Evolutionary conservation across 768 basidiomycete species (phyloP).

Genomic region (Strobilomyces confusus): DNA sequence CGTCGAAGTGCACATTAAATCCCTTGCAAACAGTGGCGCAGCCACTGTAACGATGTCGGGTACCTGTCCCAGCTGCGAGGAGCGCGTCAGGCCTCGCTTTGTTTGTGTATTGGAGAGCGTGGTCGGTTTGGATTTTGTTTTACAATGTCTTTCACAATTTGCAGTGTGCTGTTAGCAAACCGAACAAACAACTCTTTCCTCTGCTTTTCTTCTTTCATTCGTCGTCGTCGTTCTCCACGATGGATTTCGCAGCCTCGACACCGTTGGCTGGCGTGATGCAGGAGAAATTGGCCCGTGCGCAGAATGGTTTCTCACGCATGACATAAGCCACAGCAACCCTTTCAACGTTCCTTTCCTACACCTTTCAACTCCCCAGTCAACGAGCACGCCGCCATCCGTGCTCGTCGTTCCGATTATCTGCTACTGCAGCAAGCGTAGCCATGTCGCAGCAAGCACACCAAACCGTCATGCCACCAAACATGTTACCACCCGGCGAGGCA

Average conservation of each 20-base stretch:
- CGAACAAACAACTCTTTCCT: conserved; percentile 42
- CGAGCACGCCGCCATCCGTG: conserved; percentile 18
- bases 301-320: conserved; percentile 37
- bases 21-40: neutral
- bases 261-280: conserved; percentile 23
- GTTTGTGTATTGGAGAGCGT: conserved; percentile 41
- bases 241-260: conserved; percentile 13
- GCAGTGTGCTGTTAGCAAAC: conserved; percentile 62
- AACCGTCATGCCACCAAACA: conserved; percentile 59
- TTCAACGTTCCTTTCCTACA: conserved; percentile 31
- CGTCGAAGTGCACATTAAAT: neutral
- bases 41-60: neutral
- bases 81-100: conserved; percentile 19
- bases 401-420: conserved; percentile 10
- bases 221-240: conserved; percentile 29
- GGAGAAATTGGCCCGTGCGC: conserved; percentile 55
- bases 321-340: conserved; percentile 56
- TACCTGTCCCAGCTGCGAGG: neutral
- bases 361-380: conserved; percentile 25
- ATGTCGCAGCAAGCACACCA: conserved; percentile 55
- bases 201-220: conserved; percentile 28
- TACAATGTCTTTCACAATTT: conserved; percentile 73
- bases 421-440: neutral
- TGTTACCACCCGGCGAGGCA: conserved; percentile 48
- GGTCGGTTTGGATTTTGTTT: conserved; percentile 57